Evolutionary conservation across 139 green algal genomes (phyloP).

Genomic region (Haematococcus sp.): DNA sequence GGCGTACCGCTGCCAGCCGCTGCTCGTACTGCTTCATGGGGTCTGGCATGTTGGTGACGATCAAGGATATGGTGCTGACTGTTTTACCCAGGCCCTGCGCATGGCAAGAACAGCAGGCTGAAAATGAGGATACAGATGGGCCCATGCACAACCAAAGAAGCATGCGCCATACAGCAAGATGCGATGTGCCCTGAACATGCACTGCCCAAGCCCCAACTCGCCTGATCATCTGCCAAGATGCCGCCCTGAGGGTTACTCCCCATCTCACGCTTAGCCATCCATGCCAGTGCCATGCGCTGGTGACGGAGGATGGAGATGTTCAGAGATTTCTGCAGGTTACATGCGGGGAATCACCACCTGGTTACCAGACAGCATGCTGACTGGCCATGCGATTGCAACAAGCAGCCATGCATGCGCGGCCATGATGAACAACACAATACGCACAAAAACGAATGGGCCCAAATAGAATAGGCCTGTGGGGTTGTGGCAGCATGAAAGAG

Average conservation of each 20-base stretch:
- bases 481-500: too few species aligned
- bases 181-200: too few species aligned
- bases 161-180: too few species aligned
- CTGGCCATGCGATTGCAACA: background rate
- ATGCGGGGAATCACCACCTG: too few species aligned
- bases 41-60: slow-evolving; percentile 56
- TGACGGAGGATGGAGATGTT: slow-evolving; percentile 50
- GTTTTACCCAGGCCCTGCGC: slow-evolving; percentile 77
- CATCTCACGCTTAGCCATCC: slow-evolving; percentile 68
- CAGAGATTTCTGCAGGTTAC: slow-evolving; percentile 23
- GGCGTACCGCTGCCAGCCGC: background rate
- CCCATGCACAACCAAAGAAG: too few species aligned
- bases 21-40: background rate
- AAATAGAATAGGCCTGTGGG: too few species aligned
- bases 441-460: too few species aligned
- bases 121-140: too few species aligned
- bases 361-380: background rate
- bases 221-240: slow-evolving; percentile 80
- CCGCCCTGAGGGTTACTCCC: slow-evolving; percentile 45
- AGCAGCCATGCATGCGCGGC: too few species aligned
- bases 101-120: slow-evolving; percentile 28
- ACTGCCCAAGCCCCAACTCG: too few species aligned
- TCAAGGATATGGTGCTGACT: slow-evolving; percentile 73
- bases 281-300: slow-evolving; percentile 70
- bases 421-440: too few species aligned